These are phyloP conservation scores for Symbiodinium natans DNA, from an alignment of 73 alveolate species.

Conservation along the genomic window DNA sequence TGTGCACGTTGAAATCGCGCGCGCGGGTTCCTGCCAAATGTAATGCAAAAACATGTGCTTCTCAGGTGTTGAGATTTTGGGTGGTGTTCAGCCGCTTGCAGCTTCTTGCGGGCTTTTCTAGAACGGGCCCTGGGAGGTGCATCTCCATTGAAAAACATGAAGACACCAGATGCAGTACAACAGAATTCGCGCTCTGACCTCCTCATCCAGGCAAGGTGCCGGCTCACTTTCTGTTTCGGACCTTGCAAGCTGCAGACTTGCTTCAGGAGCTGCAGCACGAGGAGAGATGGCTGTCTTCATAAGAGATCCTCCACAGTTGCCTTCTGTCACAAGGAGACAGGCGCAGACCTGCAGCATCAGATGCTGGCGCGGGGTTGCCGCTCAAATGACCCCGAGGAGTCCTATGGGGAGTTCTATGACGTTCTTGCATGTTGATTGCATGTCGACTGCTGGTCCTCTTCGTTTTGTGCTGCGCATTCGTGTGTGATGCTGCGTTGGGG, in stretches of 20 bases:
- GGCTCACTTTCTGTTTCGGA: background rate
- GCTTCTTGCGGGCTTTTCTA: background rate
- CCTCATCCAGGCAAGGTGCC: background rate
- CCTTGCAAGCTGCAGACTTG: no score
- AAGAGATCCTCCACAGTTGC: no score
- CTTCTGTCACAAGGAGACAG: no score
- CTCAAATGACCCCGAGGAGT: background rate
- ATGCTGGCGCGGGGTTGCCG: background rate
- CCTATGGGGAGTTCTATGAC: no score
- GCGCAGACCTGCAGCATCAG: background rate
- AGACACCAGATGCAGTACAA: background rate
- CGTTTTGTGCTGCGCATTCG: background rate
- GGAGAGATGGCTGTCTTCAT: no score
- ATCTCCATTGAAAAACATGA: background rate
- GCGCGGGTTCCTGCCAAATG: background rate
- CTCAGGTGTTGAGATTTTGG: background rate
- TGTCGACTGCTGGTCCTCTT: background rate
- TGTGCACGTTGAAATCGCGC: conserved; percentile 19
- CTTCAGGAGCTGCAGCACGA: conserved; percentile 8
- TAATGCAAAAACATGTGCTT: background rate
- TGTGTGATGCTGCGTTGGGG: no score
- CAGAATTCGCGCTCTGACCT: background rate
- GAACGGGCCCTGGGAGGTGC: background rate
- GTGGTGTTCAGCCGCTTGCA: background rate
- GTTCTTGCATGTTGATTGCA: no score